phyloP scores from a whole-genome alignment of 1,139 yeast genomes.

The Blastobotrys ciferrii region DNA sequence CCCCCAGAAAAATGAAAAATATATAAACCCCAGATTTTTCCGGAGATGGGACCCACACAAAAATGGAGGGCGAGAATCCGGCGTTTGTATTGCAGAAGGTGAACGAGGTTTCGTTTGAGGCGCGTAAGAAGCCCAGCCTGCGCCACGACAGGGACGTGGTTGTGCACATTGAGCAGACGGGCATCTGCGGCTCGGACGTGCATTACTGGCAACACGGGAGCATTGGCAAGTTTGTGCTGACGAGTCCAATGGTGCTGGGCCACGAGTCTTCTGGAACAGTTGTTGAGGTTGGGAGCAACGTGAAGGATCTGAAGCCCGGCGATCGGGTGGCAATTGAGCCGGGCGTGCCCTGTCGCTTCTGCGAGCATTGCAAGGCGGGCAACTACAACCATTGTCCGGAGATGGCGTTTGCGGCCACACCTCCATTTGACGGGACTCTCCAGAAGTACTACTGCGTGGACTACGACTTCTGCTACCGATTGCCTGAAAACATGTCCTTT shows the following conservation, averaged over 20 bases:
- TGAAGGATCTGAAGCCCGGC: conserved; percentile 41
- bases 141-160: conserved; percentile 65
- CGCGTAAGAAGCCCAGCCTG: conserved; percentile 61
- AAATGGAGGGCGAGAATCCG: conserved; percentile 44
- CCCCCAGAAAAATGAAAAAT: background rate
- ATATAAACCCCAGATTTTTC: background rate
- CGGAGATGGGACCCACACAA: background rate
- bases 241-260: conserved; percentile 46
- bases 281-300: conserved; percentile 61
- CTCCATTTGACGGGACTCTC: conserved; percentile 70
- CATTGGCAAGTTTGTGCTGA: conserved; percentile 52
- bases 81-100: conserved; percentile 66
- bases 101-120: conserved; percentile 62
- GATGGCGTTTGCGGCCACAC: conserved; percentile 87
- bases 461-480: conserved; percentile 75
- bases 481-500: conserved; percentile 70
- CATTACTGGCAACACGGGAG: conserved; percentile 79
- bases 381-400: conserved; percentile 75
- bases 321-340: conserved; percentile 67
- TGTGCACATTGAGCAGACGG: conserved; percentile 72
- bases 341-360: conserved; percentile 75
- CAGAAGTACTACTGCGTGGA: conserved; percentile 70
- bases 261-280: conserved; percentile 74
- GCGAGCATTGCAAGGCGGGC: conserved; percentile 73
- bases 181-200: conserved; percentile 85